Percentiles rank a stretch among this genome's conserved stretches.
Evolutionary conservation across 148 eudicot genomes (phyloP).

Genomic region (Rhododendron vialii): DNA sequence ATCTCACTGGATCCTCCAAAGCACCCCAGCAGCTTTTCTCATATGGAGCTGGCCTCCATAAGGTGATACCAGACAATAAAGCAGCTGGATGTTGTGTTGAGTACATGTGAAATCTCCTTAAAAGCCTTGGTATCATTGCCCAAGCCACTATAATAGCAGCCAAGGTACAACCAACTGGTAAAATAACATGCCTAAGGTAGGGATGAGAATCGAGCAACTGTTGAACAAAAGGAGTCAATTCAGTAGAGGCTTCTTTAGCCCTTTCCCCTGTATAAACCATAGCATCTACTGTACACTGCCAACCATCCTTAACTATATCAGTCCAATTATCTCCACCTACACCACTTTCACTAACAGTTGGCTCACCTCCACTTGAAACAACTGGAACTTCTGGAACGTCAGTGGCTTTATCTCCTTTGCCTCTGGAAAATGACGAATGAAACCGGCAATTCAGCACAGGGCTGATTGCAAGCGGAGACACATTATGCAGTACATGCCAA

Average conservation of each 20-base stretch:
- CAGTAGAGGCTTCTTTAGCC: slow-evolving; percentile 57
- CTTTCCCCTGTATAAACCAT: slow-evolving; percentile 41
- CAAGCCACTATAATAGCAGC: slow-evolving; percentile 64
- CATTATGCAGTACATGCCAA: slow-evolving; percentile 17
- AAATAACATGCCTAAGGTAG: slow-evolving; percentile 66
- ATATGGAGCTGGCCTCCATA: slow-evolving; percentile 64
- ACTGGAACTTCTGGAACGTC: slow-evolving; percentile 22
- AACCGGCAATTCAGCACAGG: slow-evolving; percentile 28
- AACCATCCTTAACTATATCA: slow-evolving; percentile 51
- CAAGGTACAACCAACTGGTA: slow-evolving; percentile 68
- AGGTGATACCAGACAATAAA: slow-evolving; percentile 38
- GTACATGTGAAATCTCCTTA: slow-evolving; percentile 67
- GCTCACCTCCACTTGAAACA: slow-evolving; percentile 28
- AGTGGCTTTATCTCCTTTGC: slow-evolving; percentile 35
- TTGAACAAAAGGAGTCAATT: slow-evolving; percentile 58
- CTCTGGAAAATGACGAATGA: slow-evolving; percentile 43
- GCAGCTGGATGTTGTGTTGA: slow-evolving; percentile 59
- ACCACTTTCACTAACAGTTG: slow-evolving; percentile 1
- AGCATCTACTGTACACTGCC: slow-evolving; percentile 52
- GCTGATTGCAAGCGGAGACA: slow-evolving; percentile 23
- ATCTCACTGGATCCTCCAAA: slow-evolving; percentile 74
- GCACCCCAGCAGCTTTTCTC: slow-evolving; percentile 95
- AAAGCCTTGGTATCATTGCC: slow-evolving; percentile 69
- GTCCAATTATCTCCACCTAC: slow-evolving; percentile 53
- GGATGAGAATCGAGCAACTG: slow-evolving; percentile 68